Evolutionary conservation across 2,329 filamentous ascomycete species (phyloP).

Genomic region (Dichotomopilus funicola): DNA sequence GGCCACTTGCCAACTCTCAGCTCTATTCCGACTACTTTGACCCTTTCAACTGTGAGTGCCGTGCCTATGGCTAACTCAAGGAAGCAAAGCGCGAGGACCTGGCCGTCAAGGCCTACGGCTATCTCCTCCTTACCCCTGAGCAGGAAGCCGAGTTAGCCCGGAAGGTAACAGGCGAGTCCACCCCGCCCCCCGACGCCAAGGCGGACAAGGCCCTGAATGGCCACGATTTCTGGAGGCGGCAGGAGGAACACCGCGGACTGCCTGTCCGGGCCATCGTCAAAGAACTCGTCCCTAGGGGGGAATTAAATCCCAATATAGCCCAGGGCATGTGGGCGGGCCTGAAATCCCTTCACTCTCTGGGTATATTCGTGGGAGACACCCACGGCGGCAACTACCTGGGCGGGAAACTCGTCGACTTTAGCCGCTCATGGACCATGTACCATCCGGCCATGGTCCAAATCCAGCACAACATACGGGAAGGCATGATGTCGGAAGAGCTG

Average conservation of each 20-base stretch:
- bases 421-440: slow-evolving; percentile 6
- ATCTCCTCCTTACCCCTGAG: slow-evolving; percentile 11
- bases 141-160: slow-evolving; percentile 5
- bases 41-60: slow-evolving; percentile 16
- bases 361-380: slow-evolving; percentile 11
- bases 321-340: slow-evolving; percentile 7
- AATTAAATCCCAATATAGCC: background rate
- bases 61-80: slow-evolving; percentile 15
- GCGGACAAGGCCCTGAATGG: background rate
- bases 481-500: background rate
- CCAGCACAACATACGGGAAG: background rate
- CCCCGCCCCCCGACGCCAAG: background rate
- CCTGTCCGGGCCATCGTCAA: slow-evolving; percentile 17
- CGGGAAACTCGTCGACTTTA: slow-evolving; percentile 12
- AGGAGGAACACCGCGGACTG: slow-evolving; percentile 3
- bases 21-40: slow-evolving; percentile 11
- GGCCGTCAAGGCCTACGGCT: slow-evolving; percentile 11
- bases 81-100: slow-evolving; percentile 9
- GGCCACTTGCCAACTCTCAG: background rate
- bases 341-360: slow-evolving; percentile 5
- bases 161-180: background rate
- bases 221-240: slow-evolving; percentile 4
- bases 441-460: slow-evolving; percentile 2
- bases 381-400: slow-evolving; percentile 1
- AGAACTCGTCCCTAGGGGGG: background rate